These are phyloP conservation scores for Marvania coccoides DNA, from an alignment of 139 green algal species.

Conservation along the genomic window DNA sequence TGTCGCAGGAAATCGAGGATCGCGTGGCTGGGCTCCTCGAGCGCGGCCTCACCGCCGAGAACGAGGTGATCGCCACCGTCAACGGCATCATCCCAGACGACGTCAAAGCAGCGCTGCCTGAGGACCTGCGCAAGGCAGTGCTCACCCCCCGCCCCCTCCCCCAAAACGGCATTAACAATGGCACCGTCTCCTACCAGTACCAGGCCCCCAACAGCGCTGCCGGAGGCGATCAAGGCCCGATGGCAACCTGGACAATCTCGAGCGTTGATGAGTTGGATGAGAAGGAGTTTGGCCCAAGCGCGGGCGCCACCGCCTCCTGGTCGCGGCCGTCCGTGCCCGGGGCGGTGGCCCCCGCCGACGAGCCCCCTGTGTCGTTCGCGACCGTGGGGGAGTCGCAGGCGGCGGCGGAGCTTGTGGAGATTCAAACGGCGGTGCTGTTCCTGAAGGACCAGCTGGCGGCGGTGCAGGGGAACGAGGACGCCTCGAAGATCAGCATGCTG, in stretches of 20 bases:
- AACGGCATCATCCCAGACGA: slow-evolving; percentile 43
- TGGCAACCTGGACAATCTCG: slow-evolving; percentile 25
- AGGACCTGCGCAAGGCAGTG: slow-evolving; percentile 1
- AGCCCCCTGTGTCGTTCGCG: slow-evolving; percentile 13
- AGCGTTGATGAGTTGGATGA: not conserved
- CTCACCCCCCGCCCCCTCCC: not conserved
- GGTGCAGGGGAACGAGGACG: slow-evolving; percentile 44
- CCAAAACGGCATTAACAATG: not conserved
- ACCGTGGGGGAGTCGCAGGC: slow-evolving; percentile 42
- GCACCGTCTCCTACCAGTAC: not conserved
- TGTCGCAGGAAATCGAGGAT: slow-evolving; percentile 47
- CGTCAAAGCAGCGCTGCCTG: slow-evolving; percentile 28
- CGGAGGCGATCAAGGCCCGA: not conserved
- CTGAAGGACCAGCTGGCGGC: slow-evolving; percentile 41
- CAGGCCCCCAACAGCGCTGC: not conserved
- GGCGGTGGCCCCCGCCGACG: not conserved
- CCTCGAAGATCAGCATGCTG: slow-evolving; percentile 33
- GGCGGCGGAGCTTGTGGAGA: slow-evolving; percentile 57
- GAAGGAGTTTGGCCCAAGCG: not conserved
- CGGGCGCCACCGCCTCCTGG: no score
- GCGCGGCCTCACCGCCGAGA: slow-evolving; percentile 43
- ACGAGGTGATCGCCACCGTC: slow-evolving; percentile 48
- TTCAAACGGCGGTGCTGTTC: slow-evolving; percentile 39
- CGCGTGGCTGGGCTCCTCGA: slow-evolving; percentile 47
- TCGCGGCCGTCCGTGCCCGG: no score